Evolutionary conservation across 2,329 filamentous ascomycete genomes (phyloP), one percentile per base, ranked within the genome.

Genomic region (Alternaria metachromatica): DNA sequence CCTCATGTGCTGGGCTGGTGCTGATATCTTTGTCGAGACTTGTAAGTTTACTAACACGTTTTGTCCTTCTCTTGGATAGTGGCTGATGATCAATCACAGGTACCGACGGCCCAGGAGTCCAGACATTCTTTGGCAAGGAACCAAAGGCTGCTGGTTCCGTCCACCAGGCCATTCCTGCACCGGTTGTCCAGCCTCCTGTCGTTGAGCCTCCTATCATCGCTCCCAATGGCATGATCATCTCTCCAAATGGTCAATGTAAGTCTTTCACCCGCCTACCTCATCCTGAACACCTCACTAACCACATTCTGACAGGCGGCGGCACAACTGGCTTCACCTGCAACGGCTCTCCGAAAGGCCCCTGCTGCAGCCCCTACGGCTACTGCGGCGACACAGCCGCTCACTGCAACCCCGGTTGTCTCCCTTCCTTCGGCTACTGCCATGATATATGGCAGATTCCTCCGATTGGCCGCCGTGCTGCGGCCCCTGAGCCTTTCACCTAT

Each of bases 331-430:
- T 33, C 21, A 61, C 62, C n/a, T 64, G 58, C 41, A n/a, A 28
- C n/a, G 46, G 58, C 33, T 57, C 33, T 11, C 6, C 11, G 6
- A 10, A 28, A 10, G 58, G 57, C 13, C 1, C 23, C 11, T 64
- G 68, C 54, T 66, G 63, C 37, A 63, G 60, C 0, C 3, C 25
- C 6, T 65, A 41, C 15, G 60, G 60, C 4, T 63, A 23, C 28
- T 67, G 65, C 21, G 65, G 65, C 4, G 44, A n/a, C 28, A 21
- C 43, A 8, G 15, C 43, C 20, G 71, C 65, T 26, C 61, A 75
- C 61, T 76, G 75, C 50, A 63, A 63, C 6, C 60, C 60, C 0
- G 67, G 68, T 1, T 80, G 75, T 10, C 58, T 65, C 21, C 13
- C 43, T n/a, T 8, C 12, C 23, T 61, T 61, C 21, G 64, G 64